Percentiles rank a stretch among this genome's conserved stretches.
These are phyloP conservation scores for Mitragyna speciosa DNA, from an alignment of 257 asterid genomes.

Conservation along the genomic window DNA sequence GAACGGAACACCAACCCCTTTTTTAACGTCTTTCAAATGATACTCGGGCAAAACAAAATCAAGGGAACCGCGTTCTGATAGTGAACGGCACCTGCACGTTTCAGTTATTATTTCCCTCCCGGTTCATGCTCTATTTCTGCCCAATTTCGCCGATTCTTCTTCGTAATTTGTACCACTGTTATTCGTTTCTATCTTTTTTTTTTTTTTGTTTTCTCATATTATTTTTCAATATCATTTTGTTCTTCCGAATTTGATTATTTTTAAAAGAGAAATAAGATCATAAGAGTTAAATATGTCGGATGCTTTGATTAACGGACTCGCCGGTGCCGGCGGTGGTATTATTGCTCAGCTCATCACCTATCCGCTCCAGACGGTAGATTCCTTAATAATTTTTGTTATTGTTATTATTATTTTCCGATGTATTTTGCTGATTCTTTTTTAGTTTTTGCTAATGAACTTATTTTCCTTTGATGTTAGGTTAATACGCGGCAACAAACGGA, in stretches of 20 bases:
- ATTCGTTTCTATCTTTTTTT: no score
- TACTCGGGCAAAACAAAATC: neutral
- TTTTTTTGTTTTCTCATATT: no score
- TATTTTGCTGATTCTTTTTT: neutral
- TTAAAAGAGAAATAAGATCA: neutral
- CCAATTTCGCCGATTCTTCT: neutral
- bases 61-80: neutral
- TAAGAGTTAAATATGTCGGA: slow-evolving; percentile 55
- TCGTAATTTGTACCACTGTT: no score
- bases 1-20: slow-evolving; percentile 28
- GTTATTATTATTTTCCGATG: no score
- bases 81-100: neutral
- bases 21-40: neutral
- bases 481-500: slow-evolving; percentile 93
- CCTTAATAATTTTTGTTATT: slow-evolving; percentile 9
- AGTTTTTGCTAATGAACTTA: neutral
- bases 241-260: neutral
- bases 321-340: slow-evolving; percentile 98
- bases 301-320: slow-evolving; percentile 93
- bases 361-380: slow-evolving; percentile 83
- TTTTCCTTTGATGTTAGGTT: slow-evolving; percentile 45
- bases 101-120: neutral
- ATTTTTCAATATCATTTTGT: neutral
- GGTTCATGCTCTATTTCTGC: neutral
- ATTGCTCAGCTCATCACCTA: slow-evolving; percentile 93